Base-by-base conservation (phyloP, 345 rosid species). In the Brassica cretica region DNA sequence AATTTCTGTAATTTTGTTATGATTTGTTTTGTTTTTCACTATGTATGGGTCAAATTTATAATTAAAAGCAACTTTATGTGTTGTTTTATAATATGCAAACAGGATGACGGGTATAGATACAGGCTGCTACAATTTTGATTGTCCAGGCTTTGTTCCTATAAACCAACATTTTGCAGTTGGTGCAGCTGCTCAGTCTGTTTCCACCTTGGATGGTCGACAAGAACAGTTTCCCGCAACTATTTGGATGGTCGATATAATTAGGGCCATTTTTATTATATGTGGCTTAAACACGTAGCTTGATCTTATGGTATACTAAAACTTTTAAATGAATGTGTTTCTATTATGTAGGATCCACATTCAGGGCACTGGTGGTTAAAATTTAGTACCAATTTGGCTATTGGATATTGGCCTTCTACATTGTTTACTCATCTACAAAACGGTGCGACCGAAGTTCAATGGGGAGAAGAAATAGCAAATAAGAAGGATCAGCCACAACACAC, bases 351-450 rank as follows among this genome's bases (percentile, higher is more conserved):
- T 29, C 67, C 74, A 7, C 41, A 15, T 6, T 65, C 67, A 14
- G 83, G 87, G 5, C 27, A 87, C 51, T 87, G 86, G 88, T 87
- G 88, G 88, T 63, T 87, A 51, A 70, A 64, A 62, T 58, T 81
- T 27, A 5, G 59, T 24, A 19, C 30, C 10, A 8, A 67, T 21
- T 0, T 6, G 16, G 41, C 61, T 53, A 21, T 84, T 14, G 88
- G 88, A 5, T 87, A 84, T 37, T 87, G 85, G 88, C 90, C 86
- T 24, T 67, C 64, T 2, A 46, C 55, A 4, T 76, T 87, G 10
- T 82, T 87, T 8, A 35, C 60, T 65, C 82, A 72, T 67, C 51
- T 87, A 14, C 6, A 56, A 6, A 60, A 67, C 44, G 62, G 76
- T 64, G 80, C 84, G 3, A 21, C 58, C 3, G 35, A 55, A 69